Conservation (phyloP, 1,284 basidiomycete genomes). For the Mycosarcoma maydis region DNA sequence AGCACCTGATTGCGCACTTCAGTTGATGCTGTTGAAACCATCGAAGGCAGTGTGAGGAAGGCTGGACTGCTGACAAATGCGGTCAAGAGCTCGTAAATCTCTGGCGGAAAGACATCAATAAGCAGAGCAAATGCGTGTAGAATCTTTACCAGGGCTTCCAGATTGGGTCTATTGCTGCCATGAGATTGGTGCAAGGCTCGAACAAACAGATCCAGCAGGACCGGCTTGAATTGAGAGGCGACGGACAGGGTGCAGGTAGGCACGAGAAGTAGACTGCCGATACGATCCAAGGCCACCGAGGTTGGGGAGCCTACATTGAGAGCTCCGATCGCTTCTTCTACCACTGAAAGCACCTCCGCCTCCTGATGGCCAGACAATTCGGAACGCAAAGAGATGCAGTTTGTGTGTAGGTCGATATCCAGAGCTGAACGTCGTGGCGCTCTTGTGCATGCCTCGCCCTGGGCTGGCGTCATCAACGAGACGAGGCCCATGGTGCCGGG, state of each 20-base stretch:
- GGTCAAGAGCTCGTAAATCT: conserved; percentile 44
- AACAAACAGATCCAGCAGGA: conserved; percentile 61
- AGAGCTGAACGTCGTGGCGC: conserved; percentile 22
- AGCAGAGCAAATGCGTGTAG: conserved; percentile 36
- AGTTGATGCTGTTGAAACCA: conserved; percentile 1
- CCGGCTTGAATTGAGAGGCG: conserved; percentile 57
- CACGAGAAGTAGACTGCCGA: conserved; percentile 58
- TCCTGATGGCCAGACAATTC: conserved; percentile 18
- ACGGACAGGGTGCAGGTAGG: conserved; percentile 53
- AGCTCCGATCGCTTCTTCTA: not conserved
- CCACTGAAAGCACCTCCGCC: not conserved
- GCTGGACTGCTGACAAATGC: conserved; percentile 27
- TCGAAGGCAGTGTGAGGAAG: conserved; percentile 26
- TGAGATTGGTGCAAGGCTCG: conserved; percentile 40
- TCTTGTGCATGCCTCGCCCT: not conserved
- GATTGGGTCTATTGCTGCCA: conserved; percentile 9
- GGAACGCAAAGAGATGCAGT: conserved; percentile 13
- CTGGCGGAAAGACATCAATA: conserved; percentile 55
- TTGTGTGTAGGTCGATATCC: conserved; percentile 20
- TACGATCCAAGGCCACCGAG: conserved; percentile 41
- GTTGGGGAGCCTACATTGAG: conserved; percentile 11
- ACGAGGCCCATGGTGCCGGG: conserved; percentile 16
- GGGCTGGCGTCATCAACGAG: not conserved
- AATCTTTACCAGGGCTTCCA: conserved; percentile 11
- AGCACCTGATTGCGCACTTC: conserved; percentile 33